A percentile compares a stretch with the other conserved stretches of the same genome.
Conservation (phyloP, 1,284 basidiomycete species). For the Cryptococcus sp. region DNA sequence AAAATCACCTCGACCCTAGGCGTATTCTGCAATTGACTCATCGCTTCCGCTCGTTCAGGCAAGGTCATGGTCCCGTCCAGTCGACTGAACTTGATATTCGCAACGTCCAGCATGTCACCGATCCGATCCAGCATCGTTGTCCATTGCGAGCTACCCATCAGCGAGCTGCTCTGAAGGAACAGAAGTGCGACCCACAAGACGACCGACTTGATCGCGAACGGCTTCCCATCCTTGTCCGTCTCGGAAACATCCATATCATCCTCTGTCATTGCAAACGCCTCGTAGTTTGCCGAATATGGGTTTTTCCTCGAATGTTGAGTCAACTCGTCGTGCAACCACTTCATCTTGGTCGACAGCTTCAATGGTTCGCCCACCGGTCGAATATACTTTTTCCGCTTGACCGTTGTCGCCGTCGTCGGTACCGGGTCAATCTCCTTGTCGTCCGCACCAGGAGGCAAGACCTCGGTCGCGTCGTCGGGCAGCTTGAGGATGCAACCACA, state of each 20-base stretch:
- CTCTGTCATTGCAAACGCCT: constrained; percentile 53
- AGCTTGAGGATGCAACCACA: constrained; percentile 62
- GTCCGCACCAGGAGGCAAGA: constrained; percentile 53
- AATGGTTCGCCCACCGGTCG: constrained; percentile 63
- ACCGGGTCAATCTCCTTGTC: constrained; percentile 50
- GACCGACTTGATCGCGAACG: constrained; percentile 64
- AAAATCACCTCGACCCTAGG: constrained; percentile 82
- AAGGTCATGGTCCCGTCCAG: constrained; percentile 96
- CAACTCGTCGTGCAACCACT: constrained; percentile 67
- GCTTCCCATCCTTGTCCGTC: constrained; percentile 55
- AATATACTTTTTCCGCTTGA: constrained; percentile 59
- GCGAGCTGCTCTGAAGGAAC: constrained; percentile 1
- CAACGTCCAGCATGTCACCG: constrained; percentile 78
- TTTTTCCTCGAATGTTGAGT: constrained; percentile 69
- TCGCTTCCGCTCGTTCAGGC: constrained; percentile 80
- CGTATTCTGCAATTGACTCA: constrained; percentile 84
- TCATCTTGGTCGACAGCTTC: constrained; percentile 78
- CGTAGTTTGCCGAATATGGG: constrained; percentile 77
- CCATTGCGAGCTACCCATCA: constrained; percentile 67
- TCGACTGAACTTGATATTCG: constrained; percentile 76
- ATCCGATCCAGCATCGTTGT: constrained; percentile 93
- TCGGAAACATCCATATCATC: constrained; percentile 64
- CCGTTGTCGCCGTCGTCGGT: constrained; percentile 9
- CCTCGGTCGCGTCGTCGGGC: constrained; percentile 66
- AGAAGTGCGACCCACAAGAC: constrained; percentile 88